Conservation (phyloP, 2,329 filamentous ascomycete genomes). For the Diplodia corticola region DNA sequence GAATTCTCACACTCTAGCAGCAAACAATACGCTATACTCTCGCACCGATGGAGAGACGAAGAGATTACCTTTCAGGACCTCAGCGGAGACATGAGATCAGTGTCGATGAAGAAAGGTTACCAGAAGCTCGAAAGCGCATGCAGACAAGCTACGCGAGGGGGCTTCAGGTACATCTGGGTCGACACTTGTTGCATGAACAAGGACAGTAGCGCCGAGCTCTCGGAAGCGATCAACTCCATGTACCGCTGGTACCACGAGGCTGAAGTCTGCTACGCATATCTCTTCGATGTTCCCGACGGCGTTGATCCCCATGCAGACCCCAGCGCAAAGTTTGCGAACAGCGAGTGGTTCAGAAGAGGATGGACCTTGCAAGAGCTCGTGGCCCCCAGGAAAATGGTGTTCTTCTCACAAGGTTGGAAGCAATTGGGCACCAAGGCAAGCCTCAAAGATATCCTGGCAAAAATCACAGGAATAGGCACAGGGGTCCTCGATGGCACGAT, state of each 20-base stretch:
- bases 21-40: constrained; percentile 21
- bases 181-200: constrained; percentile 30
- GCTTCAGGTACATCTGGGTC: constrained; percentile 29
- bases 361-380: constrained; percentile 25
- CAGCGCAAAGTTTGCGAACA: background rate
- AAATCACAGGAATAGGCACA: background rate
- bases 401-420: constrained; percentile 16
- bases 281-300: constrained; percentile 23
- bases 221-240: constrained; percentile 29
- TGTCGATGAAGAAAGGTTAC: background rate
- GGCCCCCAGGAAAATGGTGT: constrained; percentile 11
- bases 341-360: constrained; percentile 21
- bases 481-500: background rate
- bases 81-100: background rate
- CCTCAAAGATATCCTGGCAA: background rate
- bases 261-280: constrained; percentile 24
- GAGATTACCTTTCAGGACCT: constrained; percentile 19
- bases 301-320: background rate
- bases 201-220: constrained; percentile 25
- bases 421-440: background rate
- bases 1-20: no score
- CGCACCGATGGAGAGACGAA: constrained; percentile 18
- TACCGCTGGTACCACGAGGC: constrained; percentile 27
- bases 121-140: constrained; percentile 14
- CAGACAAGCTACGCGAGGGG: constrained; percentile 23